Evolutionary conservation across 257 asterid species (phyloP).

Genomic region (Gentiana straminea): DNA sequence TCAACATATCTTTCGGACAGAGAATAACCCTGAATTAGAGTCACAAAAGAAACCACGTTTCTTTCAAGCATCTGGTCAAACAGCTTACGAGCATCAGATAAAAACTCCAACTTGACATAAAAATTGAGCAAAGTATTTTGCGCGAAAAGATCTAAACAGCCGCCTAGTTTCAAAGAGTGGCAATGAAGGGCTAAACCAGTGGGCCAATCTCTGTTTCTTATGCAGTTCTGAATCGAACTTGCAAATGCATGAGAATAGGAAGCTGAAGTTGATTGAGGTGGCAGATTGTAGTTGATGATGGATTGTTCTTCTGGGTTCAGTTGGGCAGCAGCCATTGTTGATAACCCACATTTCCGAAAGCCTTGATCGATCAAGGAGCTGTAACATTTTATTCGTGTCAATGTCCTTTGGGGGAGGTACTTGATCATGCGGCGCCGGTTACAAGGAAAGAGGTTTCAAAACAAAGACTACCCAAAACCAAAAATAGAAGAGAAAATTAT

Average conservation of each 20-base stretch:
- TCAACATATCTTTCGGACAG: constrained; percentile 9
- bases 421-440: constrained; percentile 16
- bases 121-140: constrained; percentile 48
- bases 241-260: constrained; percentile 43
- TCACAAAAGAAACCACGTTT: constrained; percentile 37
- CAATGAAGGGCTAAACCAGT: constrained; percentile 21
- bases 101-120: constrained; percentile 22
- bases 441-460: too few species aligned
- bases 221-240: constrained; percentile 17
- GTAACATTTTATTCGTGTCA: constrained; percentile 10
- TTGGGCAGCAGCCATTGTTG: constrained; percentile 7
- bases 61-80: constrained; percentile 29
- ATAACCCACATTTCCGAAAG: constrained; percentile 8
- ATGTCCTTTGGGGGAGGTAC: constrained; percentile 8
- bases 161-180: constrained; percentile 21
- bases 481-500: too few species aligned
- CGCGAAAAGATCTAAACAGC: constrained; percentile 48
- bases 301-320: constrained; percentile 5
- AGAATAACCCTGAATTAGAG: constrained; percentile 26
- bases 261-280: constrained; percentile 9
- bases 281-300: constrained; percentile 14
- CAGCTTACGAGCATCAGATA: constrained; percentile 22
- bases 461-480: too few species aligned
- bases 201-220: constrained; percentile 7
- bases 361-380: not conserved